Conservation (phyloP, 139 green algal genomes). For the Coccomyxa sp. region DNA sequence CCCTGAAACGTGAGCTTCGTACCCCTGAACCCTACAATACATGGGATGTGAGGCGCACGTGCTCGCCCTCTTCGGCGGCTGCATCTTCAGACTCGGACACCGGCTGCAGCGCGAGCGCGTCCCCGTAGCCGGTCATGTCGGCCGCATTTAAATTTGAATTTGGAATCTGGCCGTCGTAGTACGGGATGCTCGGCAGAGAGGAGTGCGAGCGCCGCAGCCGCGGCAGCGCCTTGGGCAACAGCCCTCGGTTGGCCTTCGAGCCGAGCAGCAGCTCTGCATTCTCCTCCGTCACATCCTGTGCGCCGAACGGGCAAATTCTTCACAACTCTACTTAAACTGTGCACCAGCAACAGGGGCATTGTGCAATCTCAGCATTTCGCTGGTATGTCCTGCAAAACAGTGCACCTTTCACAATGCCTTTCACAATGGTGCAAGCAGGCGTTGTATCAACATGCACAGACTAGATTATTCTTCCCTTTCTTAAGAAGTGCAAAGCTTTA, state of each 20-base stretch:
- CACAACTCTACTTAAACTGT: neutral
- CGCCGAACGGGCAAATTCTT: neutral
- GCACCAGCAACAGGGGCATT: neutral
- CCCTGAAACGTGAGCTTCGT: too few relatives aligned
- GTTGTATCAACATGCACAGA: too few relatives aligned
- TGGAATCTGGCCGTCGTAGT: neutral
- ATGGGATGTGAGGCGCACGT: too few relatives aligned
- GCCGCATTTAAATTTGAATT: too few relatives aligned
- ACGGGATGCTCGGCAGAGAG: neutral
- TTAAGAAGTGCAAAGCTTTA: too few relatives aligned
- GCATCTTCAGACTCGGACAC: neutral
- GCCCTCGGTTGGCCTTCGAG: constrained; percentile 30
- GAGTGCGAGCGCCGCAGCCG: neutral
- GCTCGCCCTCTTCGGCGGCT: too few relatives aligned
- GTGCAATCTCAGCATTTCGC: neutral
- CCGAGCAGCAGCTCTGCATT: constrained; percentile 43
- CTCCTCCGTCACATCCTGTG: constrained; percentile 53
- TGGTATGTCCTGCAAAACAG: neutral
- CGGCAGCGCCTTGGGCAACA: neutral
- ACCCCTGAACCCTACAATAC: too few relatives aligned
- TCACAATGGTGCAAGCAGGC: too few relatives aligned
- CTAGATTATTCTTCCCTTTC: too few relatives aligned
- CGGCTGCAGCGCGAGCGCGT: neutral
- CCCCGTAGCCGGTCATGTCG: neutral
- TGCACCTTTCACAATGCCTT: neutral